Percentiles rank a stretch among this genome's conserved stretches.
phyloP scores from a whole-genome alignment of 805 yeast genomes.

The Komagataella ulmi region DNA sequence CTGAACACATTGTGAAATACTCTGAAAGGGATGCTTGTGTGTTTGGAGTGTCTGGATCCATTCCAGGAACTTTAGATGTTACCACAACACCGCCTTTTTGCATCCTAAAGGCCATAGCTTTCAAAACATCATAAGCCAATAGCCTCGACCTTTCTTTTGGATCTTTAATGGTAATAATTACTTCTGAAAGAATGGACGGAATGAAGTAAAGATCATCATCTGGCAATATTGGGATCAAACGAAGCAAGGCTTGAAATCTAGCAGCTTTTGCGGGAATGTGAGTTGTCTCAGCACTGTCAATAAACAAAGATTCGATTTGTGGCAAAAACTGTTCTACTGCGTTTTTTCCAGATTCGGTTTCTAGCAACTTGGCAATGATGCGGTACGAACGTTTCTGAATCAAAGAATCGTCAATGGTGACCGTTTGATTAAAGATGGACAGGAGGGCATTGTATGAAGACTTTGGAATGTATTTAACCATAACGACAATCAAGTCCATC shows the following conservation, averaged over 20 bases:
- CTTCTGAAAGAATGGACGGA: conserved; percentile 75
- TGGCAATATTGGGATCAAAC: conserved; percentile 53
- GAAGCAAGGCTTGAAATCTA: conserved; percentile 55
- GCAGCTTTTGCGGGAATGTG: conserved; percentile 71
- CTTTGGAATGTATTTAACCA: conserved; percentile 73
- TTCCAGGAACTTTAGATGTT: conserved; percentile 53
- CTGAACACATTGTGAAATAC: conserved; percentile 85
- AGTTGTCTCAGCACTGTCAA: conserved; percentile 42
- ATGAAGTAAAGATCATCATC: conserved; percentile 55
- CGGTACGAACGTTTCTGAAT: conserved; percentile 87
- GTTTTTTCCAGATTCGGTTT: conserved; percentile 47
- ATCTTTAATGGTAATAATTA: conserved; percentile 83
- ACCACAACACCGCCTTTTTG: conserved; percentile 50
- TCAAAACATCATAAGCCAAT: conserved; percentile 59
- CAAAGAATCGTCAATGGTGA: conserved; percentile 43
- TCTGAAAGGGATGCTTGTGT: conserved; percentile 62
- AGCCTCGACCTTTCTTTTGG: conserved; percentile 86
- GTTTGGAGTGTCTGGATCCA: conserved; percentile 49
- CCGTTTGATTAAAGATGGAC: conserved; percentile 62
- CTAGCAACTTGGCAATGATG: conserved; percentile 56
- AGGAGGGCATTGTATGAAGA: conserved; percentile 62
- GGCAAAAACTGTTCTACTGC: conserved; percentile 38
- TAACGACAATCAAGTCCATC: conserved; percentile 81
- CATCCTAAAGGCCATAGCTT: conserved; percentile 75
- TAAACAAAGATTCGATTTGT: conserved; percentile 46